Evolutionary conservation across 192 early-diverging fungal genomes (phyloP).

Genomic region (Jimgerdemannia lactiflua): DNA sequence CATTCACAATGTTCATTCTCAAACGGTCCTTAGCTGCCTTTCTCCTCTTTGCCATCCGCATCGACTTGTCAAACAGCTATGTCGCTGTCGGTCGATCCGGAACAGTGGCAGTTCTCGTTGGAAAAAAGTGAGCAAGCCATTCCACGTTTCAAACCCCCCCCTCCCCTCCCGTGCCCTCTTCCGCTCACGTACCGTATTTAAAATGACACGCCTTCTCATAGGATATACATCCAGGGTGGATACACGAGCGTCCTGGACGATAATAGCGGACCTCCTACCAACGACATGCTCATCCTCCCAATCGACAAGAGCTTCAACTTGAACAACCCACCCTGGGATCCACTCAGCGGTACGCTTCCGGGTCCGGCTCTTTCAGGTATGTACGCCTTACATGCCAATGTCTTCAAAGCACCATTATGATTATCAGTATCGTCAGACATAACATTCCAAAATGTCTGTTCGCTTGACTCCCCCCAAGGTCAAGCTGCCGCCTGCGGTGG

Average conservation of each 20-base stretch:
- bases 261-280: conserved; percentile 3
- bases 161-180: neutral
- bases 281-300: conserved; percentile 16
- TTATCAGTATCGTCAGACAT: too few species aligned
- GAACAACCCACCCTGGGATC: conserved; percentile 1
- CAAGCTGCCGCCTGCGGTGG: conserved; percentile 8
- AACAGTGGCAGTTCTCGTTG: conserved; percentile 7
- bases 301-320: conserved; percentile 5
- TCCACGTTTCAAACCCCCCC: neutral
- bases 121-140: conserved; percentile 1
- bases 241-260: conserved; percentile 5
- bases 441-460: neutral
- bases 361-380: conserved; percentile 8
- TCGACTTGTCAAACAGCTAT: neutral
- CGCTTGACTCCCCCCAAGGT: neutral
- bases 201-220: neutral
- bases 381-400: too few species aligned
- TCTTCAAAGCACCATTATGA: too few species aligned
- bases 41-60: too few species aligned
- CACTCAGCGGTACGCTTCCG: conserved; percentile 9
- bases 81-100: conserved; percentile 6
- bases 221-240: conserved; percentile 11
- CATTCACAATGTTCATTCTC: too few species aligned
- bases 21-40: too few species aligned
- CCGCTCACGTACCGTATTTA: too few species aligned